phyloP scores from a whole-genome alignment of 2,329 filamentous ascomycete species.

The Beauveria rudraprayagi region DNA sequence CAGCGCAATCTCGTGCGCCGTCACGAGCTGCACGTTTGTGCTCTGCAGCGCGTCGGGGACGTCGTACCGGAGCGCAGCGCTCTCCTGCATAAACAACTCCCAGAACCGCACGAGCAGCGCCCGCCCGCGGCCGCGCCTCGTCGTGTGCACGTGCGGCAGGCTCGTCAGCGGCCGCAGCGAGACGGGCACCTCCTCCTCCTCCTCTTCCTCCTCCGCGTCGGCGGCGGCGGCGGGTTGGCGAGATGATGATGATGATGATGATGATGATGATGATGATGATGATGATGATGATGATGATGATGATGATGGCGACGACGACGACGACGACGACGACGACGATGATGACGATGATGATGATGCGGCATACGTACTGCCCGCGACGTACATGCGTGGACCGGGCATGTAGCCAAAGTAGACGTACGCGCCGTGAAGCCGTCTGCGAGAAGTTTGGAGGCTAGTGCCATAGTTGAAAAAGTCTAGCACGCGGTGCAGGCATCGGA shows the following conservation, averaged over 20 bases:
- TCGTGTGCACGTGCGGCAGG: neutral
- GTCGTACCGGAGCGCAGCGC: neutral
- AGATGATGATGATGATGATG: neutral
- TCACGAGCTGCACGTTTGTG: neutral
- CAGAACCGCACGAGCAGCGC: neutral
- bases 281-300: no score
- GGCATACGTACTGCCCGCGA: neutral
- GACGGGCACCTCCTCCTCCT: neutral
- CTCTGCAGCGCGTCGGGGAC: neutral
- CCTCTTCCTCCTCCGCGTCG: no score
- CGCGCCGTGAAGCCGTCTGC: neutral
- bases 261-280: no score
- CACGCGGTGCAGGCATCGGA: neutral
- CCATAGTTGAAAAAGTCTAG: neutral
- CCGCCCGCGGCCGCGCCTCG: neutral
- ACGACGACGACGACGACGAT: no score
- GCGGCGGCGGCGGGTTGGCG: neutral
- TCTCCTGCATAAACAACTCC: neutral
- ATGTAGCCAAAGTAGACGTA: neutral
- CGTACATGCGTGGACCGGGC: neutral
- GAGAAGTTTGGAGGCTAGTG: neutral
- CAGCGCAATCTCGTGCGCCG: neutral
- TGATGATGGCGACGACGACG: no score
- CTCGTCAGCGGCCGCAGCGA: neutral
- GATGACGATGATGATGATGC: no score